These are phyloP conservation scores for Anthracocystis setariae DNA, from an alignment of 1,284 basidiomycete genomes.

Conservation along the genomic window DNA sequence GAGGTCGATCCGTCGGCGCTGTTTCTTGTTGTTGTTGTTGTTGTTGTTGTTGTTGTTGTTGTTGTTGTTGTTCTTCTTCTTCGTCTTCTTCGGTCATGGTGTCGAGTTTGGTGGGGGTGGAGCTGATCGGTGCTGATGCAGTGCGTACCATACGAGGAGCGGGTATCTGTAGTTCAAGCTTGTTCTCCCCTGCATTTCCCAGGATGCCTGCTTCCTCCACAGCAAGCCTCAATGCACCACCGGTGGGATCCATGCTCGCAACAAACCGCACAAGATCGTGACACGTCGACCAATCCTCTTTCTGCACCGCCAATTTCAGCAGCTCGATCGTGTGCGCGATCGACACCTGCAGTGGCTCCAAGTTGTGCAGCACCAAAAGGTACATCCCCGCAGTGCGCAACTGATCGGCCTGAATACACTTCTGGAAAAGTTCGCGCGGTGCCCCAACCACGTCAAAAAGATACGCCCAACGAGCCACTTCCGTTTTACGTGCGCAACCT, in stretches of 20 bases:
- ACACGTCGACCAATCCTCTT: constrained; percentile 54
- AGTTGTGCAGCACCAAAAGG: constrained; percentile 88
- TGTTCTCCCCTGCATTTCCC: neutral
- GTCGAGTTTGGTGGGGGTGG: constrained; percentile 21
- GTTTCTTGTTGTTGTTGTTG: neutral
- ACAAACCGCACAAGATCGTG: constrained; percentile 70
- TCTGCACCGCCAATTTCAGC: constrained; percentile 48
- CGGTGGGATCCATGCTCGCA: constrained; percentile 73
- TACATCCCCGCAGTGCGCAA: constrained; percentile 92
- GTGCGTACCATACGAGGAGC: constrained; percentile 14
- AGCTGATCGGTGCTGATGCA: constrained; percentile 11
- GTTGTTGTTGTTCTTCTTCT: neutral
- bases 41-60: neutral
- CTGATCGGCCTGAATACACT: constrained; percentile 78
- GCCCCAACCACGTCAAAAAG: constrained; percentile 90
- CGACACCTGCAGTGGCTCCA: constrained; percentile 80
- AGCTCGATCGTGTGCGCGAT: constrained; percentile 56
- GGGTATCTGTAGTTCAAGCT: constrained; percentile 4
- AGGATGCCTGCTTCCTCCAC: constrained; percentile 33
- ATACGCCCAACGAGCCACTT: constrained; percentile 87
- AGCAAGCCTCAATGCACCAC: constrained; percentile 31
- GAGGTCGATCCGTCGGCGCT: constrained; percentile 1
- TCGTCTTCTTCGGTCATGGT: constrained; percentile 42
- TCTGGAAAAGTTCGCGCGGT: constrained; percentile 89
- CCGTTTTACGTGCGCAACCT: constrained; percentile 94